Evolutionary conservation across 306 rosid genomes (phyloP), one percentile per base, ranked within the genome.

Genomic region (Glycine latifolia): DNA sequence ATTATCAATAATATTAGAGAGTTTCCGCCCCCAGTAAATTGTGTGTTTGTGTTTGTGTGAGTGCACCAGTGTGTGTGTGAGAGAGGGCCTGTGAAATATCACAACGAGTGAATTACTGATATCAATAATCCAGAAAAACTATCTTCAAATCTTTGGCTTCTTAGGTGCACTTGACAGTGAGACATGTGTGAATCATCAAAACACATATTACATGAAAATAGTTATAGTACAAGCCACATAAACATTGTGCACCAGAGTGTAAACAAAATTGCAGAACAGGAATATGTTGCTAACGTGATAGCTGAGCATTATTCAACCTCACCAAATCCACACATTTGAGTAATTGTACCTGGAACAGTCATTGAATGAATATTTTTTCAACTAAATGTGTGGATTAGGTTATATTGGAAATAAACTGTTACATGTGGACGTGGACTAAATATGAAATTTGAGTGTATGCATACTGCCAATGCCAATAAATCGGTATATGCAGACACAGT

Each of bases 261-360:
- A 33, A 80, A 83, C 4, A 74, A 66, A 71, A 87, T 4, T 31
- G 83, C 6, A n/a, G 89, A 79, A 39, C 75, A 80, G 1, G 83
- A 31, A 50, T 87, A 76, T 13, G 85, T 83, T 76, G 85, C 89
- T 13, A 80, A 77, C 83, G 83, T 80, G 71, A 83, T 87, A 49
- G 81, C 60, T 43, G 85, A 83, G 81, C 78, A 80, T 76, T 83
- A 80, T 76, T 83, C 87, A 56, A 63, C 52, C 65, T 70, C 77
- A 54, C 87, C 89, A 83, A 50, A 82, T 70, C 87, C 87, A 82
- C 70, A 37, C 80, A 79, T 54, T 9, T 86, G 87, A 62, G 77
- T 79, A 47, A 79, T 82, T 70, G 89, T 83, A 49, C 86, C 89
- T 82, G 75, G 0, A 48, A 79, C 3, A 44, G 0, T 43, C 54